Base-by-base conservation (phyloP, 164 flowering plant genomes). In the Tetrastigma voinierianum region DNA sequence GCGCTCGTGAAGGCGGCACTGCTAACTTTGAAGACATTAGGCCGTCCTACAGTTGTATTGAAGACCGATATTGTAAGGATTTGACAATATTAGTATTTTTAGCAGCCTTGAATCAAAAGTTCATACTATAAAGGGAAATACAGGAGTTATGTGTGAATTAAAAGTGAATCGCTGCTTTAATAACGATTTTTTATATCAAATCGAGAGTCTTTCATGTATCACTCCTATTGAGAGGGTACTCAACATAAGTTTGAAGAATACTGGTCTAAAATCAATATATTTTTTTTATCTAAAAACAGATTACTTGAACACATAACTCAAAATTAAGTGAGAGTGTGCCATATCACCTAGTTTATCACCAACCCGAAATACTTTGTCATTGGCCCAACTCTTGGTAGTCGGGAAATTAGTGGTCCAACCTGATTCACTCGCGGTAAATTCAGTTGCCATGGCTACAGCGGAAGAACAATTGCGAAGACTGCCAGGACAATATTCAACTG, bases 391-490 rank as follows among this genome's bases (percentile, higher is more conserved):
- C 24, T 51, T 24, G 1, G 17, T 71, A 71, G 40, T 71, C 47
- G 25, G n/a, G n/a, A 71, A 65, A 24, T 66, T 55, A 11, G 13
- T 43, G 51, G 61, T 61, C 74, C 74, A 71, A 1, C 67, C 74
- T 45, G 49, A 19, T 66, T 71, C 70, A 58, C 74, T 70, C 17
- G 66, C 74, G 1, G 54, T 2, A 47, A 25, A 45, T 2, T 71
- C 60, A 1, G 59, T 59, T 8, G 68, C 68, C 48, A 58, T 11
- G 53, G 67, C 56, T 7, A 32, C 7, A 32, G 40, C 40, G 3
- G 0, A 32, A 32, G 40, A 32, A 32, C 40, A 32, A 32, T 3
- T 32, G 40, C 40, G 6, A 32, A 32, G 40, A 32, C 6, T 32
- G 0, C 40, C 6, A 32, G 3, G 40, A 7, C 40, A 32, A 32